Percentiles rank a stretch among this genome's conserved stretches.
phyloP scores from a whole-genome alignment of 352 stramenopile species.

The Phytophthora macrochlamydospora region DNA sequence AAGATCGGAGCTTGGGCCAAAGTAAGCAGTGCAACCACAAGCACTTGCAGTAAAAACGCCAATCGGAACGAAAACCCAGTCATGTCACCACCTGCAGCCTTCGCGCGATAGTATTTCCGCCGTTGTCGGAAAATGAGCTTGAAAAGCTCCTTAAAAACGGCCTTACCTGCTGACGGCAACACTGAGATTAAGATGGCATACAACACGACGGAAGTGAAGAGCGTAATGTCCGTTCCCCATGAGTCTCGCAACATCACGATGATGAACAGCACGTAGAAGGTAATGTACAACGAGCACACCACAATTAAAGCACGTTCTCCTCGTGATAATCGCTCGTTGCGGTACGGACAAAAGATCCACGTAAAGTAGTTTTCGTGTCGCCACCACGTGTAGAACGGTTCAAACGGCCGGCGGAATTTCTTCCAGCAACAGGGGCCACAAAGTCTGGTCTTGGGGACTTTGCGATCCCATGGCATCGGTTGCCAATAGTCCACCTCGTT shows the following conservation, averaged over 20 bases:
- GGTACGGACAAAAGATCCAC: constrained; percentile 75
- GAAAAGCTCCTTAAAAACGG: constrained; percentile 77
- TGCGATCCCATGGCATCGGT: constrained; percentile 69
- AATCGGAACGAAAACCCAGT: constrained; percentile 59
- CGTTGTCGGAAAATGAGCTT: constrained; percentile 77
- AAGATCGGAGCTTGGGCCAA: constrained; percentile 58
- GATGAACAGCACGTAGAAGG: constrained; percentile 76
- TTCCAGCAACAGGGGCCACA: constrained; percentile 69
- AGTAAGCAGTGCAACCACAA: constrained; percentile 58
- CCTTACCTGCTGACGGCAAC: constrained; percentile 61
- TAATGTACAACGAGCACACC: constrained; percentile 74
- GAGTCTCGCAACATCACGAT: constrained; percentile 63
- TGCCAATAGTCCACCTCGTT: constrained; percentile 80
- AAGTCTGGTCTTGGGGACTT: constrained; percentile 68
- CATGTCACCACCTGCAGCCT: constrained; percentile 46
- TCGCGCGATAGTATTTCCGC: constrained; percentile 68
- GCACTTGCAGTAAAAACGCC: constrained; percentile 58
- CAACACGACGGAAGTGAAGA: constrained; percentile 45
- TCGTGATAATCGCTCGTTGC: constrained; percentile 63
- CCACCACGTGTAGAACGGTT: constrained; percentile 82
- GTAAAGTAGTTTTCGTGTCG: constrained; percentile 82
- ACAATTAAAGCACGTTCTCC: constrained; percentile 69
- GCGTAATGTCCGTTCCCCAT: constrained; percentile 39
- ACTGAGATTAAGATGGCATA: constrained; percentile 65
- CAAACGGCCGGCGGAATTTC: constrained; percentile 62